Conservation (phyloP, 352 stramenopile genomes). For the Pythium aphanidermatum region DNA sequence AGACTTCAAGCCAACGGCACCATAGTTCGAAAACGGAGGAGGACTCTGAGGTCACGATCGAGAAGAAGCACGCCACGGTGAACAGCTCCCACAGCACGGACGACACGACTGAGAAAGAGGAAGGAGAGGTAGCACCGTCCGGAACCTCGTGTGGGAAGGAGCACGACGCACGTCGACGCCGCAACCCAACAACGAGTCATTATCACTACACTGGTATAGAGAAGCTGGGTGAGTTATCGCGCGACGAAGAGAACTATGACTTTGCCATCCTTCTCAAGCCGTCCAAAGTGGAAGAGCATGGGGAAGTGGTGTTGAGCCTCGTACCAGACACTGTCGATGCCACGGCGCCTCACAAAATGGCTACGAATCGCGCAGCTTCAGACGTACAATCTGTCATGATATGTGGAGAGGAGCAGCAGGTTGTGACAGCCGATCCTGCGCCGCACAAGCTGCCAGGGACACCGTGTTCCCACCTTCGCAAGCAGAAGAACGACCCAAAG, state of each 20-base stretch:
- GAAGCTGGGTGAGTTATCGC: conserved; percentile 50
- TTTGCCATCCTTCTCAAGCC: conserved; percentile 81
- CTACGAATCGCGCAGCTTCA: background rate
- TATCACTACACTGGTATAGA: conserved; percentile 14
- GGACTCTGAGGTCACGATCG: background rate
- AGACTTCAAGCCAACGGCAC: conserved; percentile 6
- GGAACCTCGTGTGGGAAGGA: background rate
- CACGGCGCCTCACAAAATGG: background rate
- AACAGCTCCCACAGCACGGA: background rate
- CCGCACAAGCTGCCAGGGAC: conserved; percentile 3
- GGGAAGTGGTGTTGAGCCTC: conserved; percentile 27
- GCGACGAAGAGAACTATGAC: conserved; percentile 72
- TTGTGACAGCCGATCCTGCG: background rate
- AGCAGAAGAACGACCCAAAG: conserved; percentile 14
- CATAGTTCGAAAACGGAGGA: background rate
- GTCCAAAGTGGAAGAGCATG: conserved; percentile 58
- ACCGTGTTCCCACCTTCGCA: background rate
- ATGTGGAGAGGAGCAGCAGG: background rate
- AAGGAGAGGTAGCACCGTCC: background rate
- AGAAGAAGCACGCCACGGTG: background rate
- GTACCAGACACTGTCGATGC: background rate
- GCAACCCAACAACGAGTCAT: background rate
- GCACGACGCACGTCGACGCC: background rate
- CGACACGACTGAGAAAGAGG: conserved; percentile 2
- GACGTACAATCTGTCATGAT: conserved; percentile 2